Conservation (phyloP, 129 eudicot genomes). For the Artemisia annua region DNA sequence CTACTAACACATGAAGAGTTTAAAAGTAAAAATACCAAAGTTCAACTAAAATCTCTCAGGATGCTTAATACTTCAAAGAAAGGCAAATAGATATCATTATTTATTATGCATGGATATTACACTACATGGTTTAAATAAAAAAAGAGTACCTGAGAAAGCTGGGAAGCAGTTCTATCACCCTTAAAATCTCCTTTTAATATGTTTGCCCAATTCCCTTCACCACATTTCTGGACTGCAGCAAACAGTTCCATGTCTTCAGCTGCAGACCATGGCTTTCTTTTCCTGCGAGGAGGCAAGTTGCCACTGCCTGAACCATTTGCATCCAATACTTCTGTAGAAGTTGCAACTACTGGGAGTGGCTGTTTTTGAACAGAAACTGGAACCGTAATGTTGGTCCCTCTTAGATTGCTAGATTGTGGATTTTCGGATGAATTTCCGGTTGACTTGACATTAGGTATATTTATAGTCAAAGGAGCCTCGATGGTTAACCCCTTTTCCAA, state of each 20-base stretch:
- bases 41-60: neutral
- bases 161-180: slow-evolving; percentile 77
- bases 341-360: slow-evolving; percentile 39
- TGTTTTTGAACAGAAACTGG: slow-evolving; percentile 72
- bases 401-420: slow-evolving; percentile 33
- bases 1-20: neutral
- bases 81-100: neutral
- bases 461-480: slow-evolving; percentile 86
- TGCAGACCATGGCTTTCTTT: slow-evolving; percentile 71
- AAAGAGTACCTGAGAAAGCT: slow-evolving; percentile 68
- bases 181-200: slow-evolving; percentile 70
- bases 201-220: slow-evolving; percentile 92
- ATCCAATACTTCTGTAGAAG: slow-evolving; percentile 50
- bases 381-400: slow-evolving; percentile 66
- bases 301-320: slow-evolving; percentile 41
- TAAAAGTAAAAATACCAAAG: neutral
- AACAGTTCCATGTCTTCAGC: slow-evolving; percentile 73
- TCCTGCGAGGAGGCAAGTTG: slow-evolving; percentile 53
- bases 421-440: slow-evolving; percentile 43
- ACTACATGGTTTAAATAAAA: neutral
- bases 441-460: slow-evolving; percentile 58
- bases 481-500: slow-evolving; percentile 59
- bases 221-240: slow-evolving; percentile 80
- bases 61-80: neutral
- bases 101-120: neutral